Evolutionary conservation across 768 basidiomycete genomes (phyloP), one percentile per base, ranked within the genome.

Genomic region (Phylloporus rhodoxanthus): DNA sequence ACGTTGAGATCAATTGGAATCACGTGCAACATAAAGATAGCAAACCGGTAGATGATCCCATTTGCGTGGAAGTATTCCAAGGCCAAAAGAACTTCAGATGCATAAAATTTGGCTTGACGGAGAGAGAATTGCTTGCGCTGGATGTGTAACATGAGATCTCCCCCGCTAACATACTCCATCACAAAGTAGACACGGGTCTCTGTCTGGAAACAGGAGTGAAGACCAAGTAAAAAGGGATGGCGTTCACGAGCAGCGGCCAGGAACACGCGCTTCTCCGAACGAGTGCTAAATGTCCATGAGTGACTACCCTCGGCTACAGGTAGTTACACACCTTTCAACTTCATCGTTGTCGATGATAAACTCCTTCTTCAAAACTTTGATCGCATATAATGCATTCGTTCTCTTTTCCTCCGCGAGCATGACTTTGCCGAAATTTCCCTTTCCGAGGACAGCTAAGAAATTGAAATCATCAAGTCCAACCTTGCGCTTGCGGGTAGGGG

Each of bases 301-400:
- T 17, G 40, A 20, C 21, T 11, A 37, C 13, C 23, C 33, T 45
- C 21, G 10, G 28, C 28, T 13, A 44, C 43, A 32, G 48, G 38
- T 48, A 15, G 28, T 10, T 33, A 43, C 77, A 48, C 57, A 95
- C 95, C 93, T 96, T 71, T 98, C 96, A 3, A 99, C 93, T 75
- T 98, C 96, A 68, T 99, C 96, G 54, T 99, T 98, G 67, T 99
- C 96, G 60, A 99, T 98, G 67, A 99, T 98, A 65, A 99, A 98
- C 71, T 98, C 96, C 67, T 99, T 99, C 79, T 99, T 99, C 66
- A 99, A 66, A n/a, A 99, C 96, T 71, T 99, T 99, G 76, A 99
- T 97, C n/a, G 96, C 96, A 65, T 88, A 98, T 48, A 98, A 70
- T 44, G 79, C 82, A 58, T 82, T 90, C 44, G 83, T 79, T 67